A percentile compares a stretch with the other conserved stretches of the same genome.
Evolutionary conservation across 768 basidiomycete species (phyloP).

Genomic region (Clitopilus passeckerianus): DNA sequence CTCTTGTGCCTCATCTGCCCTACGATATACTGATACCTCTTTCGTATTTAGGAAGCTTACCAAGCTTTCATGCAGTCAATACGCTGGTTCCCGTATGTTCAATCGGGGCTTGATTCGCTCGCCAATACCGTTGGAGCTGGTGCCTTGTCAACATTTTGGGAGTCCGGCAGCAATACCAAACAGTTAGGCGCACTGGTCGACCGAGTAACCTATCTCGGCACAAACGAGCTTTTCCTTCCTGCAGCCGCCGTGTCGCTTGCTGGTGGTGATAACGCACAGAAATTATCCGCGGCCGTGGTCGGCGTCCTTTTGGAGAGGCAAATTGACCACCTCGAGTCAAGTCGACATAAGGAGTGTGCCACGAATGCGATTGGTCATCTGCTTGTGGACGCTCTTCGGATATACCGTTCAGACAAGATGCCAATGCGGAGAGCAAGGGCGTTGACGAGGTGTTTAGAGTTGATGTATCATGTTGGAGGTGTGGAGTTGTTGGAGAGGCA

Average conservation of each 20-base stretch:
- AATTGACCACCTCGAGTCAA: slow-evolving; percentile 45
- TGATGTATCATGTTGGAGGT: slow-evolving; percentile 33
- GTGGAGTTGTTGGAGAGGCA: slow-evolving; percentile 12
- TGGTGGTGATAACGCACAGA: slow-evolving; percentile 15
- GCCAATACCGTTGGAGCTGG: slow-evolving; percentile 22
- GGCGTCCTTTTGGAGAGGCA: slow-evolving; percentile 65
- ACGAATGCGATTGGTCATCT: slow-evolving; percentile 33
- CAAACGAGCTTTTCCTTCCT: slow-evolving; percentile 59
- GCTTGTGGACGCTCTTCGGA: slow-evolving; percentile 39
- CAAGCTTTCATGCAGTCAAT: slow-evolving; percentile 50
- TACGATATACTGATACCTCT: slow-evolving; percentile 1
- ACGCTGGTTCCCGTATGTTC: slow-evolving; percentile 46
- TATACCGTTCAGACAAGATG: slow-evolving; percentile 43
- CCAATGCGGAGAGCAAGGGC: slow-evolving; percentile 59
- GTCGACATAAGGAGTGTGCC: slow-evolving; percentile 55
- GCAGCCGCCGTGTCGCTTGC: slow-evolving; percentile 45
- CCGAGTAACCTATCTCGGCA: slow-evolving; percentile 58
- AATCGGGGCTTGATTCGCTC: slow-evolving; percentile 36
- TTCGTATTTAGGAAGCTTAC: slow-evolving; percentile 47
- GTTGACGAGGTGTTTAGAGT: slow-evolving; percentile 49
- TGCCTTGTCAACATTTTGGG: slow-evolving; percentile 30
- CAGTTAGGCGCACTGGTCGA: slow-evolving; percentile 62
- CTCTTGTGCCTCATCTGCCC: slow-evolving; percentile 1
- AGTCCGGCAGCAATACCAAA: slow-evolving; percentile 34
- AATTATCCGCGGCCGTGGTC: slow-evolving; percentile 19